Evolutionary conservation across 1,284 basidiomycete genomes (phyloP).

Genomic region (Dichomitus squalens): DNA sequence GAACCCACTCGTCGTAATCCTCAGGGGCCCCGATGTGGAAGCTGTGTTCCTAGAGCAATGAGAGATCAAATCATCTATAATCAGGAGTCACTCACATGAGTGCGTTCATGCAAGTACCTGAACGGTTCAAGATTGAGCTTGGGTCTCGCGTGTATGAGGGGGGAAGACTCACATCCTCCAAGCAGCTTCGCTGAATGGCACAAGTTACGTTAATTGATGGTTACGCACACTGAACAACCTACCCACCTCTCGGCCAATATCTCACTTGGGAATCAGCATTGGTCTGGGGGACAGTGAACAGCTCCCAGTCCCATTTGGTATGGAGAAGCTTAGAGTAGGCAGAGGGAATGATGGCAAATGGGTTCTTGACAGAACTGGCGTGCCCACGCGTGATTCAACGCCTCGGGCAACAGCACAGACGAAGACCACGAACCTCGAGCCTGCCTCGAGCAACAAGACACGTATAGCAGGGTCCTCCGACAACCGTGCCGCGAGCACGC

Average conservation of each 20-base stretch:
- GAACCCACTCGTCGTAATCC: conserved; percentile 71
- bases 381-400: neutral
- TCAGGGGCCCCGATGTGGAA: conserved; percentile 68
- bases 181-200: conserved; percentile 40
- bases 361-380: conserved; percentile 26
- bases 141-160: neutral
- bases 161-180: neutral
- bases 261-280: conserved; percentile 46
- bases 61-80: neutral
- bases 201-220: neutral
- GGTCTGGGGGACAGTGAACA: conserved; percentile 58
- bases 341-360: conserved; percentile 27
- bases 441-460: conserved; percentile 68
- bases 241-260: conserved; percentile 65
- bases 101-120: conserved; percentile 60
- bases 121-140: neutral
- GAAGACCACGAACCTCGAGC: conserved; percentile 51
- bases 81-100: conserved; percentile 40
- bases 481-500: conserved; percentile 65
- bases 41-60: conserved; percentile 36
- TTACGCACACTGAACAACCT: neutral
- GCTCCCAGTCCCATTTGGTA: conserved; percentile 44
- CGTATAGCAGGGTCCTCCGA: conserved; percentile 57
- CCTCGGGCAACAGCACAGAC: neutral
- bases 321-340: conserved; percentile 15